A percentile compares a stretch with the other conserved stretches of the same genome.
Conservation (phyloP, 192 early-diverging fungal genomes). For the Geranomyces michiganensis region DNA sequence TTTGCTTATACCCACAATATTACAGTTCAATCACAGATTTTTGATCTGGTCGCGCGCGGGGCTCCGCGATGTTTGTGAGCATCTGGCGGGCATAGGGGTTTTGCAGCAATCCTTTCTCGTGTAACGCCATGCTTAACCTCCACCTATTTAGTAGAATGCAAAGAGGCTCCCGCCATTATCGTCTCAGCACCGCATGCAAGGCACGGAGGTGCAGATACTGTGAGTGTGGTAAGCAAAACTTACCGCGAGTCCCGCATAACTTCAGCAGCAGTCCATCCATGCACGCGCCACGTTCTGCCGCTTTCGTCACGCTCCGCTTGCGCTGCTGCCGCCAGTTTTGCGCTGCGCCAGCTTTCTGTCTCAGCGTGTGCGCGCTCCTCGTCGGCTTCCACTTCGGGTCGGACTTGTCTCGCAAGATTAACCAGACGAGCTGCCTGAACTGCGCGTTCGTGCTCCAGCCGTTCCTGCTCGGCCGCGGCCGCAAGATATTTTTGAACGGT, state of each 20-base stretch:
- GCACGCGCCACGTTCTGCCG: not conserved
- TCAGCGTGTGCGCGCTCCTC: not conserved
- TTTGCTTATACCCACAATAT: not conserved
- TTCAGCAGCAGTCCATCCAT: not conserved
- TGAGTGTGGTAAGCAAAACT: too few relatives aligned
- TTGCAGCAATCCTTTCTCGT: not conserved
- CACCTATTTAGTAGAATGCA: not conserved
- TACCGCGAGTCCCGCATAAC: not conserved
- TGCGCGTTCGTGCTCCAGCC: not conserved
- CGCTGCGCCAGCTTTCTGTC: not conserved
- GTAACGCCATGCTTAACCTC: slow-evolving; percentile 1
- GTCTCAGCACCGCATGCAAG: too few relatives aligned
- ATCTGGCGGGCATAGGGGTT: slow-evolving; percentile 6
- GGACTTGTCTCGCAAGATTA: not conserved
- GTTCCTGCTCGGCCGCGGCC: not conserved
- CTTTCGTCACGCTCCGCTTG: not conserved
- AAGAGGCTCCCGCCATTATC: too few relatives aligned
- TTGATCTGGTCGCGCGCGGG: not conserved
- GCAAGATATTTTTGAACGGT: not conserved
- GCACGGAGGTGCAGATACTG: too few relatives aligned
- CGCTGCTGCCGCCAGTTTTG: not conserved
- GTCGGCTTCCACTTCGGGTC: not conserved
- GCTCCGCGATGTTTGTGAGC: not conserved
- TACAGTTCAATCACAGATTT: not conserved
- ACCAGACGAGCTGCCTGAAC: not conserved